phyloP scores from a whole-genome alignment of 106 monocot species.

The Allium fistulosum region DNA sequence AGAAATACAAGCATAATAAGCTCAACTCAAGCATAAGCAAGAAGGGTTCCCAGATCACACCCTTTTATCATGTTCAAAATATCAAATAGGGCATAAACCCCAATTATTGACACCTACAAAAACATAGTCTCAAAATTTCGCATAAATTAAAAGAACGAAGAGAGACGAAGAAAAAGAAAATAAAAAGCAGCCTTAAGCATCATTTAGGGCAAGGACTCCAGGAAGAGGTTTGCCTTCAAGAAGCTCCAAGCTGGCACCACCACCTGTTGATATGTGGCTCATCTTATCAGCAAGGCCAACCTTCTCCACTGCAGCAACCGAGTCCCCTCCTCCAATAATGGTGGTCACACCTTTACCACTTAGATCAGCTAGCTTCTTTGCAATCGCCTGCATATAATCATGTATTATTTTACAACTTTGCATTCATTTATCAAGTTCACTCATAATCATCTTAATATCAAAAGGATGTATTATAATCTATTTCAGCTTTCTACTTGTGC shows the following conservation, averaged over 20 bases:
- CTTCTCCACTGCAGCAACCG: constrained; percentile 62
- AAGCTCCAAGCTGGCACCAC: constrained; percentile 59
- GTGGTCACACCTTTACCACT: constrained; percentile 59
- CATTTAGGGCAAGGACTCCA: constrained; percentile 51
- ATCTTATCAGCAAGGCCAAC: constrained; percentile 52
- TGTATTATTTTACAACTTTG: background rate
- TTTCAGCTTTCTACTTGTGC: no score
- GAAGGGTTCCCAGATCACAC: background rate
- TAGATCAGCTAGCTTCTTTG: constrained; percentile 63
- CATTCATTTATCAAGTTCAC: background rate
- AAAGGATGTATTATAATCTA: no score
- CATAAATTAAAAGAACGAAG: background rate
- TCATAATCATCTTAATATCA: no score
- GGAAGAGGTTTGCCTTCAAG: constrained; percentile 61
- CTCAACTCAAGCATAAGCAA: background rate
- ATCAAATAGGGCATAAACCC: background rate
- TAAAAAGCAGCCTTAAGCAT: constrained; percentile 10
- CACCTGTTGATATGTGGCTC: constrained; percentile 76
- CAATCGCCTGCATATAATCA: constrained; percentile 29
- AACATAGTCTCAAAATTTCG: background rate
- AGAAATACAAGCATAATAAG: no score
- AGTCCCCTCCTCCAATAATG: constrained; percentile 65
- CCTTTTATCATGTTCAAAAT: background rate
- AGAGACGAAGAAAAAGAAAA: background rate
- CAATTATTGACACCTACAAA: constrained; percentile 7